These are phyloP conservation scores for Scutellaria barbata DNA, from an alignment of 257 asterid genomes.

Conservation along the genomic window DNA sequence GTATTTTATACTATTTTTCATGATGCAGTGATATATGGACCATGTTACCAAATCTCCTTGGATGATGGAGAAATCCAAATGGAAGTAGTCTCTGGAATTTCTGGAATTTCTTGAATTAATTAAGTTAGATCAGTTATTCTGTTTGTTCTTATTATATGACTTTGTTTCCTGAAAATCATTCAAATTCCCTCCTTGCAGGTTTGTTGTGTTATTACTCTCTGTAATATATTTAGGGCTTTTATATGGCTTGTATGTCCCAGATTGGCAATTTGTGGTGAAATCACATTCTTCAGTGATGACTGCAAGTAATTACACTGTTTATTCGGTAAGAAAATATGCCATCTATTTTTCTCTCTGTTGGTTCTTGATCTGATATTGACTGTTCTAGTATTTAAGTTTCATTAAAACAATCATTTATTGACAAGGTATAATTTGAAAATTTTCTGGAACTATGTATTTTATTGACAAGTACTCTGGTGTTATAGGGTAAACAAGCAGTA, in stretches of 20 bases:
- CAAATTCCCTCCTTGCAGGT: conserved; percentile 53
- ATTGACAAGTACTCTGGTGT: neutral
- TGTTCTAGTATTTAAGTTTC: neutral
- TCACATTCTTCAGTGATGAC: conserved; percentile 42
- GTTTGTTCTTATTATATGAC: neutral
- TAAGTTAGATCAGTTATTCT: neutral
- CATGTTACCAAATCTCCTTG: conserved; percentile 15
- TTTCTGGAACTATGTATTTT: conserved; percentile 6
- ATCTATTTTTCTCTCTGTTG: conserved; percentile 17
- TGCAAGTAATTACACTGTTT: conserved; percentile 44
- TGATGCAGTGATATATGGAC: conserved; percentile 1
- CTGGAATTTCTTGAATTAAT: neutral
- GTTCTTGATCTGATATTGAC: conserved; percentile 18
- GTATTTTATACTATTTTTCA: neutral
- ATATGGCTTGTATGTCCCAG: conserved; percentile 76
- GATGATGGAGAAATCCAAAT: conserved; percentile 12
- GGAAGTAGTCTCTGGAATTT: conserved; percentile 13
- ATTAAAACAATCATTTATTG: neutral
- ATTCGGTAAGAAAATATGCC: conserved; percentile 45
- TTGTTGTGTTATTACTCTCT: conserved; percentile 47
- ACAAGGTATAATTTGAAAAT: neutral
- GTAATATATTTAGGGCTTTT: conserved; percentile 58
- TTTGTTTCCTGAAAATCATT: conserved; percentile 23
- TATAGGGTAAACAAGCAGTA: neutral
- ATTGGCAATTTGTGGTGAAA: conserved; percentile 58